These are phyloP conservation scores for Diaporthe sp. DNA, from an alignment of 2,329 filamentous ascomycete genomes.

Conservation along the genomic window DNA sequence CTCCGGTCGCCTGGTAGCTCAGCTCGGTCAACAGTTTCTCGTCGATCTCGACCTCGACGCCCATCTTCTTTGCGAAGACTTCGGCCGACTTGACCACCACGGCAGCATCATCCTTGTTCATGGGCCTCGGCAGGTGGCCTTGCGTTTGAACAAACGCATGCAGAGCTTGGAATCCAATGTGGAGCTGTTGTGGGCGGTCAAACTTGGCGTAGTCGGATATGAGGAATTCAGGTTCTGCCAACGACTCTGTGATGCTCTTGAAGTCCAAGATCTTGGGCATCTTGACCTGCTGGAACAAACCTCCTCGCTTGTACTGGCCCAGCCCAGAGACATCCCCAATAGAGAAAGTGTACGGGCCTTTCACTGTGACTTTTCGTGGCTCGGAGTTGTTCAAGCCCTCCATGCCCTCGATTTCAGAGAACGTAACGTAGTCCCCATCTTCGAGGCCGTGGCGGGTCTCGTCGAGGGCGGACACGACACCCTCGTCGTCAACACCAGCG, in stretches of 20 bases:
- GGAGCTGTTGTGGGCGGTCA: constrained; percentile 91
- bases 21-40: constrained; percentile 94
- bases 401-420: constrained; percentile 93
- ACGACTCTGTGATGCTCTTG: constrained; percentile 80
- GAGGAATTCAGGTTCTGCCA: constrained; percentile 90
- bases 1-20: constrained; percentile 92
- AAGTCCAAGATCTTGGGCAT: constrained; percentile 97
- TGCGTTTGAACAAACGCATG: constrained; percentile 85
- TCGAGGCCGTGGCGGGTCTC: constrained; percentile 95
- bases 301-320: constrained; percentile 88
- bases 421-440: constrained; percentile 96
- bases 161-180: constrained; percentile 91
- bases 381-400: constrained; percentile 85
- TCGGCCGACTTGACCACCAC: constrained; percentile 83
- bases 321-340: constrained; percentile 93
- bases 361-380: constrained; percentile 91
- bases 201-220: constrained; percentile 98
- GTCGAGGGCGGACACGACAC: constrained; percentile 91
- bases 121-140: constrained; percentile 81
- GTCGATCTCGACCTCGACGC: constrained; percentile 85
- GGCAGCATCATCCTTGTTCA: constrained; percentile 86
- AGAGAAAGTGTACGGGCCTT: constrained; percentile 96
- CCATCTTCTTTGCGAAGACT: constrained; percentile 79
- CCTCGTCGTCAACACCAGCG: constrained; percentile 89
- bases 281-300: constrained; percentile 95